These are phyloP conservation scores for Sphagnum fallax DNA, from an alignment of 228 moss, liverwort and hornwort species.

Conservation along the genomic window DNA sequence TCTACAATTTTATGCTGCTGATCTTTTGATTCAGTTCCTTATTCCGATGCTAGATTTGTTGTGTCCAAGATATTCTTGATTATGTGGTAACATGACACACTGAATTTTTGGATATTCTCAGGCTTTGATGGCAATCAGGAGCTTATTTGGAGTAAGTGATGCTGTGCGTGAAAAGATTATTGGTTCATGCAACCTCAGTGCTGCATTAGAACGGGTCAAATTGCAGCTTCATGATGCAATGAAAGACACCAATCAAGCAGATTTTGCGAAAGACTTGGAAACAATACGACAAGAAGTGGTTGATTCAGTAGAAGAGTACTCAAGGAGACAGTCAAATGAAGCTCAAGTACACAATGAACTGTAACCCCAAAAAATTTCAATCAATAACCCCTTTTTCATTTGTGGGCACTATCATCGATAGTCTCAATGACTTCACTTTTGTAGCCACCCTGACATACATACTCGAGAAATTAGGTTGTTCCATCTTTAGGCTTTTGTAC, in stretches of 20 bases:
- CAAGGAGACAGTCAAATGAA: conserved; percentile 1
- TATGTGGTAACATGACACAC: too few relatives aligned
- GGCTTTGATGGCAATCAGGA: conserved; percentile 78
- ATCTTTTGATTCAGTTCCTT: too few relatives aligned
- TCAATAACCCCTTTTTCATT: too few relatives aligned
- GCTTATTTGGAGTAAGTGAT: conserved; percentile 40
- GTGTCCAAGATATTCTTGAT: too few relatives aligned
- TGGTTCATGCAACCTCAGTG: conserved; percentile 40
- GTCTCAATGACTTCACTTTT: too few relatives aligned
- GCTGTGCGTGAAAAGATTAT: conserved; percentile 34
- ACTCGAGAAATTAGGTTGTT: too few relatives aligned
- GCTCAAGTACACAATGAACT: background rate
- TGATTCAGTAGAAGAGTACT: conserved; percentile 9
- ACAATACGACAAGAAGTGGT: conserved; percentile 62
- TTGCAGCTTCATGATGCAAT: conserved; percentile 25
- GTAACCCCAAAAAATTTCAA: too few relatives aligned
- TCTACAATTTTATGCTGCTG: background rate
- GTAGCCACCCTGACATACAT: too few relatives aligned
- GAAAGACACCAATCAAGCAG: conserved; percentile 42
- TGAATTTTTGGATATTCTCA: conserved; percentile 17
- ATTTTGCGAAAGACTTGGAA: conserved; percentile 73
- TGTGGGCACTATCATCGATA: too few relatives aligned
- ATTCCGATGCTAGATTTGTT: too few relatives aligned
- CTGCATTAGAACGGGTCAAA: conserved; percentile 46
- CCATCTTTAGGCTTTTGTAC: too few relatives aligned